Evolutionary conservation across 179 eudicot genomes (phyloP), one percentile per base, ranked within the genome.

Genomic region (Silene coronaria): DNA sequence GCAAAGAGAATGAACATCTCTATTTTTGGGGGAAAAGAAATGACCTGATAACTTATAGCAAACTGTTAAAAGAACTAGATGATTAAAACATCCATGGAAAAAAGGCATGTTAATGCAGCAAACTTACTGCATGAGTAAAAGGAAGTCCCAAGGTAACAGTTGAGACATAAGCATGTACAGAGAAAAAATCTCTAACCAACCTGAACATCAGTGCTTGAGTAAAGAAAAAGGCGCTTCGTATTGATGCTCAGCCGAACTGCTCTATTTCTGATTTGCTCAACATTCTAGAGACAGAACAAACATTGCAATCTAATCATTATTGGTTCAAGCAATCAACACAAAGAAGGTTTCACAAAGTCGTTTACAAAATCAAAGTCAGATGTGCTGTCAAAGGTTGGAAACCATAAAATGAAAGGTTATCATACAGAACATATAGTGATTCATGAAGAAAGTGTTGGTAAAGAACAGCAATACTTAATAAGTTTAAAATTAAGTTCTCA

Each of bases 181-280:
- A 51, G 63, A 32, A 76, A 64, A 19, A 27, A 92, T 83, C 24
- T 28, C 74, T 64, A 23, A 77, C 73, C 78, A 76, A 95, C 99
- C 97, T 93, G 90, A 79, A 93, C 69, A 80, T 91, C 92, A 53
- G 97, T 96, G 83, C 93, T 89, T 34, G 97, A 89, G 85, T 96
- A 88, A 68, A 96, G 83, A 76, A 80, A 91, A 53, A 96, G 87
- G 70, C 88, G 87, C 74, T 88, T 90, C 61, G 97, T 78, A 19
- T 70, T 84, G 77, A 95, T 92, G 70, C 80, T 79, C 88, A 95
- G 78, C 38, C 99, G 89, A 71, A 88, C 93, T 57, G 99, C 97
- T 78, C 99, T 88, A 65, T 95, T 85, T 78, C 89, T 93, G 77
- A 92, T 92, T 82, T 95, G 99, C 81, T 95, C 92, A 84, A 95